These are phyloP conservation scores for Rauvolfia tetraphylla DNA, from an alignment of 257 asterid species.

Conservation along the genomic window DNA sequence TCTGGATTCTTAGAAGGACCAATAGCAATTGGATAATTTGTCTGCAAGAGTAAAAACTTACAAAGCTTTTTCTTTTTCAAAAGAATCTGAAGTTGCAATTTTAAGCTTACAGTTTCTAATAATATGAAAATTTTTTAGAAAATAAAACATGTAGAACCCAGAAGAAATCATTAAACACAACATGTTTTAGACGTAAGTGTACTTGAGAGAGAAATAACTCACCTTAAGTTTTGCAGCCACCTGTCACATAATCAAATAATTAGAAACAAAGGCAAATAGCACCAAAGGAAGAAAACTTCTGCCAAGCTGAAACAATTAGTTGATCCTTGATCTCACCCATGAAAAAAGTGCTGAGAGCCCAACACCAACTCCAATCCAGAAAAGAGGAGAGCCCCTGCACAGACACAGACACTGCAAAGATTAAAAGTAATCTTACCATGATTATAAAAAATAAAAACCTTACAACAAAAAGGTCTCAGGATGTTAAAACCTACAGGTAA, in stretches of 20 bases:
- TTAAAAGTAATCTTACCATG: slow-evolving; percentile 3
- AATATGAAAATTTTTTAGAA: background rate
- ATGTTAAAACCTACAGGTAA: background rate
- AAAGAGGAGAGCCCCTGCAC: slow-evolving; percentile 83
- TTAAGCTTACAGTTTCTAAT: background rate
- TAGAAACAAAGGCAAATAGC: slow-evolving; percentile 16
- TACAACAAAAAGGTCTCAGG: background rate
- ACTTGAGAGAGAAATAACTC: slow-evolving; percentile 29
- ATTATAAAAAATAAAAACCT: background rate
- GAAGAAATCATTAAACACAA: background rate
- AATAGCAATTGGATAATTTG: background rate
- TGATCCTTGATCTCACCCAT: slow-evolving; percentile 52
- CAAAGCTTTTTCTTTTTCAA: background rate
- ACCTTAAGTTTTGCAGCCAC: slow-evolving; percentile 75
- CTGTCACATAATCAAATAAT: slow-evolving; percentile 43
- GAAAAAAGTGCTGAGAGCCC: slow-evolving; percentile 87
- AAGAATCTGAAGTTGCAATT: background rate
- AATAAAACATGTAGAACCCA: background rate
- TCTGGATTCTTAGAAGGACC: background rate
- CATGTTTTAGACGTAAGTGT: slow-evolving; percentile 14
- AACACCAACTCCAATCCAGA: slow-evolving; percentile 98
- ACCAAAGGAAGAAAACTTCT: background rate
- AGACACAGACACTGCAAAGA: slow-evolving; percentile 17
- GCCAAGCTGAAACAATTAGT: slow-evolving; percentile 3
- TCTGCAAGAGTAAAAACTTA: background rate